Evolutionary conservation across 2,329 filamentous ascomycete genomes (phyloP).

Genomic region (Aspergillus viridinutans): DNA sequence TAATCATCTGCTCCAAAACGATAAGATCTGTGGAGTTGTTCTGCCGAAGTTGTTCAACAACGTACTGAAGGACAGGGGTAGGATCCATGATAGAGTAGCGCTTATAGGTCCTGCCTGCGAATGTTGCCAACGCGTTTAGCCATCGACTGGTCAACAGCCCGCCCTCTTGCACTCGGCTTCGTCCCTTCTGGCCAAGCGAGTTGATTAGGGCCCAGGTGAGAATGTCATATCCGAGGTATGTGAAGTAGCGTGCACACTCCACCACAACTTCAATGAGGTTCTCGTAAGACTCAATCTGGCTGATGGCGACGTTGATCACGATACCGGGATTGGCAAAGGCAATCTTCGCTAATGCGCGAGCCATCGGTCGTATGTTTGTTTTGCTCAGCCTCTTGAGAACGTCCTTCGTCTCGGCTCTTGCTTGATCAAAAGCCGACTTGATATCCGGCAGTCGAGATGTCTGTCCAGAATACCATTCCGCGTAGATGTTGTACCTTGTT

Average conservation of each 20-base stretch:
- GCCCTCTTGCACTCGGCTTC: constrained; percentile 58
- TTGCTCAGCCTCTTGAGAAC: constrained; percentile 86
- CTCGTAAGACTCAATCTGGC: constrained; percentile 88
- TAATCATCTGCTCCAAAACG: constrained; percentile 83
- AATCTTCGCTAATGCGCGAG: constrained; percentile 84
- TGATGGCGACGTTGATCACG: constrained; percentile 83
- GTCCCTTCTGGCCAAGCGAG: constrained; percentile 55
- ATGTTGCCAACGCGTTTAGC: constrained; percentile 84
- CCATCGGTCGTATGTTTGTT: constrained; percentile 81
- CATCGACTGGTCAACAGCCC: constrained; percentile 81
- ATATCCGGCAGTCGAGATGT: constrained; percentile 74
- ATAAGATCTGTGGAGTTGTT: constrained; percentile 89
- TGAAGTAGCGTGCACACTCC: constrained; percentile 91
- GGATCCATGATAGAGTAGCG: constrained; percentile 80
- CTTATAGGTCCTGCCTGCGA: constrained; percentile 85
- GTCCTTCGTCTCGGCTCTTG: constrained; percentile 73
- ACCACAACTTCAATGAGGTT: constrained; percentile 95
- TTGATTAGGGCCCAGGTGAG: constrained; percentile 89
- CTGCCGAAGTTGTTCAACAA: constrained; percentile 73
- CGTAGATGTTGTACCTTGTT: constrained; percentile 81
- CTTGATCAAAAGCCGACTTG: constrained; percentile 70
- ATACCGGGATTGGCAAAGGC: constrained; percentile 85
- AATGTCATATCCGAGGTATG: constrained; percentile 85
- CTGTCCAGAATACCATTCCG: constrained; percentile 83
- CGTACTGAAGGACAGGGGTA: constrained; percentile 81